Evolutionary conservation across 768 basidiomycete genomes (phyloP), one percentile per base, ranked within the genome.

Genomic region (Exsudoporus frostii): DNA sequence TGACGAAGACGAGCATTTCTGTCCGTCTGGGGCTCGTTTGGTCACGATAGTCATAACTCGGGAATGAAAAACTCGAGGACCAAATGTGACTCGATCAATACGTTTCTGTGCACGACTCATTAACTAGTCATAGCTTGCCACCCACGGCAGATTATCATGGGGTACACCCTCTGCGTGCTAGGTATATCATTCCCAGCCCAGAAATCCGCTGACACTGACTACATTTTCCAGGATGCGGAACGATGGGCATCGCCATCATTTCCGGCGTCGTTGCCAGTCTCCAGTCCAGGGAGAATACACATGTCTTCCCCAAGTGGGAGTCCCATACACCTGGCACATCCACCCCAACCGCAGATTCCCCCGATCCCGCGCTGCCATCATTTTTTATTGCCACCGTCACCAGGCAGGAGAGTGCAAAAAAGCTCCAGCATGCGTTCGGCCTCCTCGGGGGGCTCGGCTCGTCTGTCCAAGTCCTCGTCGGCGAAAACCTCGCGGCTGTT

Each of bases 211-310:
- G 33, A 47, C 49, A 50, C 50, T 61, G 54, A 57, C 58, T 46
- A 46, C 56, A 50, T 62, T 48, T 24, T 51, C 56, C 53, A 87
- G 97, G 96, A 78, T 98, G 97, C 71, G 97, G 97, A 52, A 98
- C 96, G 11, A 98, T 99, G 97, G 97, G 97, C 52, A 74, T 98
- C 62, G 94, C 97, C 53, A 81, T 99, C 68, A 81, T 94, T 45
- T 95, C 96, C 22, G 97, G 97, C 41, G 89, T 98, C 38, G 76
- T 97, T 46, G 82, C 86, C 57, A 90, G 90, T 65, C 82, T 98
- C 39, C 81, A 92, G 45, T 65, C 79, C 65, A 79, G 55, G 65
- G 73, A 48, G 45, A 58, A 65, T 43, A 43, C 52, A n/a, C 53
- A 49, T 44, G 55, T 65, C 52, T 40, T 63, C 24, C 69, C 68